These are phyloP conservation scores for Ceratocystiopsis sp. DNA, from an alignment of 2,329 filamentous ascomycete genomes.

Conservation along the genomic window DNA sequence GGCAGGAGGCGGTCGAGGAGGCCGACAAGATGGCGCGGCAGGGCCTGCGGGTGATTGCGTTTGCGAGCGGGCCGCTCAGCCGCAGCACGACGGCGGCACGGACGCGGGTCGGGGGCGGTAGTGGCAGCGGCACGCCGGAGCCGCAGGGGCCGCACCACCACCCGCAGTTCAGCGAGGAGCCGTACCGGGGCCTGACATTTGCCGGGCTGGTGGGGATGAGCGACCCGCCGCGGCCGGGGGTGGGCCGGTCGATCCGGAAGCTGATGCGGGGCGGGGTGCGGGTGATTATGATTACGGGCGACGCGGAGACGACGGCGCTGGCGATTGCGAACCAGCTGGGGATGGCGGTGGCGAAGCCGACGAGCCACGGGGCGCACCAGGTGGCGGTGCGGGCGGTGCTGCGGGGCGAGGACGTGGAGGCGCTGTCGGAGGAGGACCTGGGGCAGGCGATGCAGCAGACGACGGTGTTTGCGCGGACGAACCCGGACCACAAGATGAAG, in stretches of 20 bases:
- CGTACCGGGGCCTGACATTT: constrained; percentile 73
- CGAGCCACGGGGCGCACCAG: constrained; percentile 34
- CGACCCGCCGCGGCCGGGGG: constrained; percentile 80
- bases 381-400: constrained; percentile 55
- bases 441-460: constrained; percentile 72
- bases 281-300: constrained; percentile 98
- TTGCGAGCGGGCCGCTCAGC: constrained; percentile 63
- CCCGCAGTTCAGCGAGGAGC: constrained; percentile 43
- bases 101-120: constrained; percentile 18
- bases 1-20: constrained; percentile 58
- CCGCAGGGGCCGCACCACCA: constrained; percentile 16
- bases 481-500: constrained; percentile 95
- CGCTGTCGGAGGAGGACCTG: constrained; percentile 73
- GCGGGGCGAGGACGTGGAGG: constrained; percentile 79
- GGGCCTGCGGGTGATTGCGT: constrained; percentile 78
- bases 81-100: constrained; percentile 14
- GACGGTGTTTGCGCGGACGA: constrained; percentile 89
- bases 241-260: constrained; percentile 73
- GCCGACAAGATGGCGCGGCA: constrained; percentile 78
- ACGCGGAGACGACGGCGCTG: constrained; percentile 84
- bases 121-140: no score
- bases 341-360: constrained; percentile 56
- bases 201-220: constrained; percentile 93
- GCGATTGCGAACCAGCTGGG: constrained; percentile 92
- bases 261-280: constrained; percentile 90